Evolutionary conservation across 2,329 filamentous ascomycete species (phyloP).

Genomic region (Fusarium algeriense): DNA sequence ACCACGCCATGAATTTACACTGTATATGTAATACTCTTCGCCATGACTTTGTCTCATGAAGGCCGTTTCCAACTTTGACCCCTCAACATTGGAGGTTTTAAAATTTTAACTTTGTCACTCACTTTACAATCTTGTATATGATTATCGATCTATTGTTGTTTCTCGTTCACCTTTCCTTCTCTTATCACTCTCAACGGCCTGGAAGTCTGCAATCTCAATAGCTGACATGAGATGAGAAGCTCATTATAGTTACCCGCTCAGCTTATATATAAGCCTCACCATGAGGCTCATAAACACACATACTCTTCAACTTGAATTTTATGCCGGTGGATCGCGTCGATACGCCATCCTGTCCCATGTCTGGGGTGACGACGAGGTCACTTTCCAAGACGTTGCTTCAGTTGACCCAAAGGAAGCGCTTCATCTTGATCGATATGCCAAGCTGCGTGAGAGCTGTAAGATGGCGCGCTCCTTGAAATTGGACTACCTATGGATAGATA

Average conservation of each 20-base stretch:
- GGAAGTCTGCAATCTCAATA: background rate
- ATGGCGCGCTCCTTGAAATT: conserved; percentile 32
- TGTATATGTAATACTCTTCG: background rate
- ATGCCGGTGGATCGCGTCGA: conserved; percentile 30
- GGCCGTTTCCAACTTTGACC: background rate
- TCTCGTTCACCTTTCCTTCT: too few relatives aligned
- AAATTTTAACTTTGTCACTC: background rate
- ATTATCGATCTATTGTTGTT: background rate
- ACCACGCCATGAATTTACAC: fast-evolving
- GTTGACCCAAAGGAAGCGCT: background rate
- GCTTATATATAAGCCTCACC: background rate
- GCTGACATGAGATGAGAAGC: background rate
- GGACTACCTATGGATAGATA: conserved; percentile 50
- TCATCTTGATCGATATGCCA: conserved; percentile 26
- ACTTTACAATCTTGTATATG: background rate
- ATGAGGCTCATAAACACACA: conserved; percentile 47
- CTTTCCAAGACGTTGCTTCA: conserved; percentile 32
- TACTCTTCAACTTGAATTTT: conserved; percentile 39
- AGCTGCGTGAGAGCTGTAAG: conserved; percentile 40
- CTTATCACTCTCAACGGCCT: background rate
- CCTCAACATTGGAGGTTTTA: background rate
- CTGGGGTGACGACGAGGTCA: conserved; percentile 44
- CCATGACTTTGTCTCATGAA: background rate
- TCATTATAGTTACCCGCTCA: background rate
- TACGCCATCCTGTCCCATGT: conserved; percentile 50